Evolutionary conservation across 805 yeast genomes (phyloP).

Genomic region (Metschnikowia drakensbergensis): DNA sequence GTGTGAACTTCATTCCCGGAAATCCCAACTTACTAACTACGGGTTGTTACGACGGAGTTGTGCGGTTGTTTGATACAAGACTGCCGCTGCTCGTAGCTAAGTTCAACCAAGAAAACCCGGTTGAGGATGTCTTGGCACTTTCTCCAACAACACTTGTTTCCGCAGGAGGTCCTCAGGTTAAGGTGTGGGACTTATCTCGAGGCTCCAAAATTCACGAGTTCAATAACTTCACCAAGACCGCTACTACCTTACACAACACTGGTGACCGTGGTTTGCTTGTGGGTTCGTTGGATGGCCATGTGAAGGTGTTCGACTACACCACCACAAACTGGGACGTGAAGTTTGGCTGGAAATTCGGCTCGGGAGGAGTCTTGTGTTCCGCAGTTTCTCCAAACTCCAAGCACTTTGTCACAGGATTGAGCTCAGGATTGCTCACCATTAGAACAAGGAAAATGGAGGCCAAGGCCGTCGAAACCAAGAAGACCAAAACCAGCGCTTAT

Average conservation of each 20-base stretch:
- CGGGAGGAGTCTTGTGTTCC: slow-evolving; percentile 81
- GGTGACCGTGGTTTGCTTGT: slow-evolving; percentile 80
- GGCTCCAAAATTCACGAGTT: slow-evolving; percentile 68
- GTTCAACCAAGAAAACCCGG: slow-evolving; percentile 72
- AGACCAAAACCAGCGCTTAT: slow-evolving; percentile 57
- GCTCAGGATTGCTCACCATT: slow-evolving; percentile 83
- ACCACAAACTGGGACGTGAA: slow-evolving; percentile 77
- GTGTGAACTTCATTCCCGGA: slow-evolving; percentile 71
- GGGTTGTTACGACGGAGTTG: slow-evolving; percentile 89
- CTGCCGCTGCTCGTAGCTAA: slow-evolving; percentile 52
- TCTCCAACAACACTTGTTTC: slow-evolving; percentile 73
- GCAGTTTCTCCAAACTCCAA: slow-evolving; percentile 81
- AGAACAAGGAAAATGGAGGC: slow-evolving; percentile 79
- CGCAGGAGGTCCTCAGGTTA: slow-evolving; percentile 76
- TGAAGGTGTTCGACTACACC: slow-evolving; percentile 82
- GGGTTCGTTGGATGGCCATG: slow-evolving; percentile 96
- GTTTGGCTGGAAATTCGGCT: slow-evolving; percentile 95
- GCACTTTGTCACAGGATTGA: slow-evolving; percentile 89
- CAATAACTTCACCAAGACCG: slow-evolving; percentile 89
- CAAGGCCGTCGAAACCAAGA: slow-evolving; percentile 45
- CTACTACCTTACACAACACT: slow-evolving; percentile 74
- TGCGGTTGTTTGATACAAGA: slow-evolving; percentile 83
- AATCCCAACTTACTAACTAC: slow-evolving; percentile 80
- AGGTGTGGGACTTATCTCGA: slow-evolving; percentile 88
- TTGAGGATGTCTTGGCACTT: slow-evolving; percentile 77